A percentile compares a stretch with the other conserved stretches of the same genome.
Evolutionary conservation across 2,329 filamentous ascomycete species (phyloP).

Genomic region (Didymella lethalis): DNA sequence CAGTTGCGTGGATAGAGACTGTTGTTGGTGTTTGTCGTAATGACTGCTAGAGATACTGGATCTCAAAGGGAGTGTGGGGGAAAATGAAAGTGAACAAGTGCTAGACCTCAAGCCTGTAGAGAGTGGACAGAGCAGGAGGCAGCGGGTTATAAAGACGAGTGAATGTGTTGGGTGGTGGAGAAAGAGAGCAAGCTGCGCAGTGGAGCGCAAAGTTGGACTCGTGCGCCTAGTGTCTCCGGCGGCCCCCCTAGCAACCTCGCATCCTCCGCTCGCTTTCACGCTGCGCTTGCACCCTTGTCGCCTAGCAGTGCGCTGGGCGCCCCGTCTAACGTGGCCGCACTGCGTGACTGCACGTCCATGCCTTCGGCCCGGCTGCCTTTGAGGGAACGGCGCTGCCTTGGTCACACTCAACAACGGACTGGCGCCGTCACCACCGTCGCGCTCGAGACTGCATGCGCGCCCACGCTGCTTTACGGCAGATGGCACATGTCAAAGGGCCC

Average conservation of each 20-base stretch:
- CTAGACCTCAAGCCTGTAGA: constrained; percentile 52
- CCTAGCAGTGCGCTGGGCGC: constrained; percentile 16
- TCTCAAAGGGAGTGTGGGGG: constrained; percentile 39
- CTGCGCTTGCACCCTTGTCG: constrained; percentile 13
- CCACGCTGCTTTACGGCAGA: constrained; percentile 18
- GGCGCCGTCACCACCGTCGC: constrained; percentile 22
- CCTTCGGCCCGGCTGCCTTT: constrained; percentile 30
- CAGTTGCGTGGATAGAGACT: constrained; percentile 43
- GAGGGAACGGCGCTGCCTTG: constrained; percentile 32
- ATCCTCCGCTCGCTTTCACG: constrained; percentile 32
- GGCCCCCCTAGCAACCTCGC: constrained; percentile 32
- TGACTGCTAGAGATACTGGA: constrained; percentile 46
- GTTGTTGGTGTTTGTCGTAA: constrained; percentile 33
- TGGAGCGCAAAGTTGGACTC: constrained; percentile 17
- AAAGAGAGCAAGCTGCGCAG: constrained; percentile 21
- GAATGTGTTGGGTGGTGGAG: constrained; percentile 26
- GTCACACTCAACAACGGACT: constrained; percentile 32
- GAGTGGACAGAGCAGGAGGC: constrained; percentile 45
- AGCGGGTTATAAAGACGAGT: constrained; percentile 37
- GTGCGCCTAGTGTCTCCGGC: constrained; percentile 23
- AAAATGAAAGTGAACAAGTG: constrained; percentile 42
- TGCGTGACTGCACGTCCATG: constrained; percentile 22
- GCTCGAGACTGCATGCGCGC: constrained; percentile 18
- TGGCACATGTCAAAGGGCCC: constrained; percentile 10
- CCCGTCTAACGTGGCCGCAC: constrained; percentile 28